Percentiles rank a stretch among this genome's conserved stretches.
Evolutionary conservation across 495 filamentous ascomycete species (phyloP).

Genomic region (Collariella sp.): DNA sequence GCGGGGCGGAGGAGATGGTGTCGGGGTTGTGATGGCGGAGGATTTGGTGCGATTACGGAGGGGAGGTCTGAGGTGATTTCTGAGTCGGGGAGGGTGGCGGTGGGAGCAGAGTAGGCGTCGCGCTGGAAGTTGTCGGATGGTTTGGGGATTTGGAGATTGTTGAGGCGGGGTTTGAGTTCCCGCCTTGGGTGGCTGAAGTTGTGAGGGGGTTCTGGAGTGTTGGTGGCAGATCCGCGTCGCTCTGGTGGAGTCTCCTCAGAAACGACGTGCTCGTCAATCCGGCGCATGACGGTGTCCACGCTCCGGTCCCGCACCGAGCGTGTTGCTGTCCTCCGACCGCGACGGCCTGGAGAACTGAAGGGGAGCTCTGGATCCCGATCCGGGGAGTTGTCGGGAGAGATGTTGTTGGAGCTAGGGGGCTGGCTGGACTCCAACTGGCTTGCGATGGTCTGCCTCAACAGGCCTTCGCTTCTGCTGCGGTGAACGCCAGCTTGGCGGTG

Average conservation of each 20-base stretch:
- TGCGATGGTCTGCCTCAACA: neutral
- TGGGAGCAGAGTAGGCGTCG: neutral
- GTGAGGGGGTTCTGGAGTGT: neutral
- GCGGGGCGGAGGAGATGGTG: neutral
- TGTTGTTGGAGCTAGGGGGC: neutral
- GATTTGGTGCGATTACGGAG: neutral
- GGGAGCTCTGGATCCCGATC: conserved; percentile 11
- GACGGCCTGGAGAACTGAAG: neutral
- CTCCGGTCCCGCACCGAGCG: conserved; percentile 7
- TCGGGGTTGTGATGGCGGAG: neutral
- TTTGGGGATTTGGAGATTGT: conserved; percentile 5
- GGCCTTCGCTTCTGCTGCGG: conserved; percentile 9
- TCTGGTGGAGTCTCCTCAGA: neutral
- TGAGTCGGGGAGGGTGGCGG: conserved; percentile 1
- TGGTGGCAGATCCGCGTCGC: neutral
- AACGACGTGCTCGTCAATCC: conserved; percentile 16
- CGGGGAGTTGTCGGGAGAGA: conserved; percentile 10
- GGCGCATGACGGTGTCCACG: conserved; percentile 13
- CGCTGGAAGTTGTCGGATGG: neutral
- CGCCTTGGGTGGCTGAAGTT: neutral
- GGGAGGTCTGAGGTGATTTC: neutral
- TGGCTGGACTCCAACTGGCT: neutral
- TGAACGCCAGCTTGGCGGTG: conserved; percentile 8
- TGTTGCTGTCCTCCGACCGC: neutral
- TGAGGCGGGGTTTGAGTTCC: neutral